Base-by-base conservation (phyloP, 202 grass and related monocot genomes). In the Carex sylvatica region DNA sequence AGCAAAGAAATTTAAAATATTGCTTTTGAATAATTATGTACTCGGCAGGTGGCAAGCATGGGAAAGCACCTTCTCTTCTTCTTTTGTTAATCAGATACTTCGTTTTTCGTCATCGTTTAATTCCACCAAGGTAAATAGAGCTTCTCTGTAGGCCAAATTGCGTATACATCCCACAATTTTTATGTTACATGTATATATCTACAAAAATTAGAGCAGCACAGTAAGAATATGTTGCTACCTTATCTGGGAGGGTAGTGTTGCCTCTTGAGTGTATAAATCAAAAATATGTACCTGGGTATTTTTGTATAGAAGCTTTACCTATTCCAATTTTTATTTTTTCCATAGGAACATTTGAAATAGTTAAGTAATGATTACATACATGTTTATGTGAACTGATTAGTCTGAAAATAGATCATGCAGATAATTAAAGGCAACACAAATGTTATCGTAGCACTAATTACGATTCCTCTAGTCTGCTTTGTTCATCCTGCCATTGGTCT, bases 401-500 rank as follows among this genome's bases (percentile, higher is more conserved):
- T 9, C 70, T 85, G 4, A 11, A 82, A 85, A 91, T 92, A 93
- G 92, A 92, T 95, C 72, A 74, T 95, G 72, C 96, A 98, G 91
- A 89, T 91, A 78, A 89, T 92, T 66, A 91, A 64, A 88, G 90
- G 86, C 61, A 93, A 86, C 82, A 75, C 86, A 81, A 94, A 89
- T 87, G 55, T 89, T 64, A 82, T 93, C 74, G 87, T 98, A 73
- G 92, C 96, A 35, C 49, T 92, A 80, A 82, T 85, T 90, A 87
- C 91, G 55, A 82, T 95, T 47, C 89, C 87, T 76, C 78, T 95
- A 46, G 88, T 88, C 66, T 95, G 87, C 82, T 95, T 95, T 72
- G 86, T 98, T 86, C 96, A 98, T 89, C 92, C 96, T 69, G 96
- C 96, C 6, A 83, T 93, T 51, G 96, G 96, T 53, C 83, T 98